Evolutionary conservation across 805 yeast genomes (phyloP), one percentile per base, ranked within the genome.

Genomic region (Metschnikowia henanensis): DNA sequence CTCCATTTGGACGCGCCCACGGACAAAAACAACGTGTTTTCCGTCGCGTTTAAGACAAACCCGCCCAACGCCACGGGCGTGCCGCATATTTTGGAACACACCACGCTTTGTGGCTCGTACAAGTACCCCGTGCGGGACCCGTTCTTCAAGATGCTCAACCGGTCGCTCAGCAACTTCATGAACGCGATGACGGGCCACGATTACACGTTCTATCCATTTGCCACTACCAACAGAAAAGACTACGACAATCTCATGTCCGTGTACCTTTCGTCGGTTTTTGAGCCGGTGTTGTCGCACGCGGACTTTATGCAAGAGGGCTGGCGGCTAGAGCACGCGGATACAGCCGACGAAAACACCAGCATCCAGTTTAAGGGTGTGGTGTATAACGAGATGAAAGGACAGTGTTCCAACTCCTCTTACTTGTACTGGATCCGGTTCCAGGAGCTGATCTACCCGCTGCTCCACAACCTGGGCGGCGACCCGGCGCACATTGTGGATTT

Each of bases 161-260:
- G 97, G 51, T 89, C 97, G n/a, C 69, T 94, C 57, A 83, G 97
- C 26, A 94, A 89, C 62, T 94, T 90, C 65, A 94, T 94, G 99
- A 94, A 94, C 62, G 99, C 99, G 7, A 88, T 94, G 97, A 94
- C 99, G 0, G 99, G 96, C 18, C 91, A 87, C 55, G 98, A 94
- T 65, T 91, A 90, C 60, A 94, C 99, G 0, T 91, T 82, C 64
- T 94, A 87, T 57, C 99, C 99, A 4, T 94, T 94, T 71, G 87
- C 98, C 22, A 94, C 99, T 2, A 92, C 98, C 9, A 94, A 94
- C 64, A 62, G 65, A 33, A 79, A 78, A 42, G 99, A 94, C 61
- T 94, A 77, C 62, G 75, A 76, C 25, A 94, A 94, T 58, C 73
- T 94, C 59, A 81, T 90, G 79, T 84, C 81, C 46, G 95, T 94